Evolutionary conservation across 2,329 filamentous ascomycete genomes (phyloP).

Genomic region (Colletotrichum coccodes): DNA sequence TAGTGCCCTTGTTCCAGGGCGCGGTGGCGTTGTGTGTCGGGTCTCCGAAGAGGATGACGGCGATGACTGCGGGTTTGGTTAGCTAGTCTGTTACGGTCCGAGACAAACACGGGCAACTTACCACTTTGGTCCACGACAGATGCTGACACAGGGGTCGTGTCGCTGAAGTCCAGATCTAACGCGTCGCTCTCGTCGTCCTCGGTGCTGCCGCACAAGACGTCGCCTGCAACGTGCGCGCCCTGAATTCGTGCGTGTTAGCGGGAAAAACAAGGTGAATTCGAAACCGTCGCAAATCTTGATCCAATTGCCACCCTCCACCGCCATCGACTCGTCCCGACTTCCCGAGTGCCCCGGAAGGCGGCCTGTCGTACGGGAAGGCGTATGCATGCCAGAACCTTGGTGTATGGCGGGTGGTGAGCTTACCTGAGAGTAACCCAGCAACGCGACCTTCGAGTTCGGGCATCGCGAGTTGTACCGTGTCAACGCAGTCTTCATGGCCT

Average conservation of each 20-base stretch:
- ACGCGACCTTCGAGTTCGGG: slow-evolving; percentile 50
- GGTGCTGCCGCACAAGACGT: slow-evolving; percentile 49
- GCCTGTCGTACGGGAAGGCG: neutral
- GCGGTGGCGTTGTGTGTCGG: slow-evolving; percentile 49
- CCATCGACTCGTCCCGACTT: neutral
- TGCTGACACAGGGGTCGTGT: slow-evolving; percentile 37
- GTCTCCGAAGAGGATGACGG: slow-evolving; percentile 53
- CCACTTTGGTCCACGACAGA: slow-evolving; percentile 45
- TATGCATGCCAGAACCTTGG: neutral
- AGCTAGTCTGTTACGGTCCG: slow-evolving; percentile 12
- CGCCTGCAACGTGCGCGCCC: slow-evolving; percentile 50
- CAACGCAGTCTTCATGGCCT: slow-evolving; percentile 43
- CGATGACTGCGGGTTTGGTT: slow-evolving; percentile 45
- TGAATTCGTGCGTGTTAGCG: slow-evolving; percentile 34
- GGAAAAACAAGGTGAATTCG: neutral
- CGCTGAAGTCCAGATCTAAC: slow-evolving; percentile 30
- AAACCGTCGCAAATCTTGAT: neutral
- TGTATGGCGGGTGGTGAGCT: neutral
- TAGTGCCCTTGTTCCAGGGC: slow-evolving; percentile 49
- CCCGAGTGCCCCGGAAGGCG: neutral
- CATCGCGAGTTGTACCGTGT: slow-evolving; percentile 46
- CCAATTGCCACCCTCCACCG: neutral
- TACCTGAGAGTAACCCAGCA: slow-evolving; percentile 55
- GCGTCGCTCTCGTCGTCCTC: slow-evolving; percentile 33
- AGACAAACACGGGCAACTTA: slow-evolving; percentile 35